Base-by-base conservation (phyloP, 148 eudicot species). In the Silene uniflora region DNA sequence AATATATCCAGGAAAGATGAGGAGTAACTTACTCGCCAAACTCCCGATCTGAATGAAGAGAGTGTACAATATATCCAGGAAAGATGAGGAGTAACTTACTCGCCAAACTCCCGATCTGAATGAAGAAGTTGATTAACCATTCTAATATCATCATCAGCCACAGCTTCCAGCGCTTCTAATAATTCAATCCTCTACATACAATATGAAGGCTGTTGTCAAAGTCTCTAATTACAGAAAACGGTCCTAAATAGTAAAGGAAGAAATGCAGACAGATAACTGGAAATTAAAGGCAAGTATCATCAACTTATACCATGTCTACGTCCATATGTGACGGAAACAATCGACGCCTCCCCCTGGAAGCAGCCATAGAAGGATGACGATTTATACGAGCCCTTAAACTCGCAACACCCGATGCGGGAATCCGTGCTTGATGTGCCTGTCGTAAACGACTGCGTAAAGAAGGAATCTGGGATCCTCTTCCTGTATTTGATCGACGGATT, bases 151-250 rank as follows among this genome's bases (percentile, higher is more conserved):
- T 82, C 79, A 83, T 73, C 81, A 68, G 83, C 76, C 49, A 77
- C 88, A 64, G 90, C 91, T 83, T 95, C 98, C 75, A 89, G 62
- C 67, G 93, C 84, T 78, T 91, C 98, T 83, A 95, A 73, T 77
- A 92, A 78, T 70, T 89, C 85, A 77, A 90, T 82, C 83, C 93
- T 88, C 98, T 94, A 85, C 81, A 80, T 46, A 19, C 44, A 8
- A 61, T 56, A 78, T 27, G 71, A 59, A 72, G 67, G 69, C 49
- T 25, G 44, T 62, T n/a, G 44, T 64, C 18, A 16, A 5, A 52
- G 56, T 3, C 56, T 63, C 7, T 46, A 17, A 23, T 59, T 59
- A 59, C 62, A 59, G 8, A 61, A 61, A 21, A 21, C 8, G 3
- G 65, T 24, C 65, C 25, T 3, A 61, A 22, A 39, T 39, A 39